phyloP scores from a whole-genome alignment of 2,329 filamentous ascomycete genomes.

The Aureobasidium sp. region DNA sequence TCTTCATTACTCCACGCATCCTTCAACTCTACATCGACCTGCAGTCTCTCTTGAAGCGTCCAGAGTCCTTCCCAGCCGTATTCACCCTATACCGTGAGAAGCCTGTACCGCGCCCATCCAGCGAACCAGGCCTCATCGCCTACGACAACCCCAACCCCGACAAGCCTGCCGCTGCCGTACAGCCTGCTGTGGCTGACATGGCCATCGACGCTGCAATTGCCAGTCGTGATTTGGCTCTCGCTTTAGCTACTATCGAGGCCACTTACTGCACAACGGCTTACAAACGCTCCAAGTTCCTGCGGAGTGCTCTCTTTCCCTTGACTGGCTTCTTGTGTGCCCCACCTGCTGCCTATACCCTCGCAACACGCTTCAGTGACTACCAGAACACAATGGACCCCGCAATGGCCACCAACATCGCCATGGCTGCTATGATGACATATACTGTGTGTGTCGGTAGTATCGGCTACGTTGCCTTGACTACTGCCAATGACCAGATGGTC shows the following conservation, averaged over 20 bases:
- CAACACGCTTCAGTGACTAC: conserved; percentile 55
- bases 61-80: conserved; percentile 69
- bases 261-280: conserved; percentile 61
- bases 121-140: conserved; percentile 42
- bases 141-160: conserved; percentile 56
- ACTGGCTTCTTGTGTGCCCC: conserved; percentile 51
- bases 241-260: conserved; percentile 65
- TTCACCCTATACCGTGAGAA: conserved; percentile 81
- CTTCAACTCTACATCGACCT: conserved; percentile 68
- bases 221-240: conserved; percentile 66
- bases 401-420: conserved; percentile 68
- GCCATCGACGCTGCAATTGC: conserved; percentile 76
- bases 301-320: conserved; percentile 53
- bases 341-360: conserved; percentile 60
- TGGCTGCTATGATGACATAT: conserved; percentile 76
- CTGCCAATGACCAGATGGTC: conserved; percentile 89
- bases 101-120: conserved; percentile 53
- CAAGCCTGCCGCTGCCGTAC: conserved; percentile 59
- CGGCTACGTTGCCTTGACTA: conserved; percentile 75
- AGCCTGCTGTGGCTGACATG: conserved; percentile 58
- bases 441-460: conserved; percentile 71
- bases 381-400: conserved; percentile 70
- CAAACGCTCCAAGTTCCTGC: conserved; percentile 57
- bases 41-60: conserved; percentile 63
- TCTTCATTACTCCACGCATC: conserved; percentile 69